Percentiles rank a stretch among this genome's conserved stretches.
Evolutionary conservation across 2,329 filamentous ascomycete genomes (phyloP).

Genomic region (Exophiala dermatitidis): DNA sequence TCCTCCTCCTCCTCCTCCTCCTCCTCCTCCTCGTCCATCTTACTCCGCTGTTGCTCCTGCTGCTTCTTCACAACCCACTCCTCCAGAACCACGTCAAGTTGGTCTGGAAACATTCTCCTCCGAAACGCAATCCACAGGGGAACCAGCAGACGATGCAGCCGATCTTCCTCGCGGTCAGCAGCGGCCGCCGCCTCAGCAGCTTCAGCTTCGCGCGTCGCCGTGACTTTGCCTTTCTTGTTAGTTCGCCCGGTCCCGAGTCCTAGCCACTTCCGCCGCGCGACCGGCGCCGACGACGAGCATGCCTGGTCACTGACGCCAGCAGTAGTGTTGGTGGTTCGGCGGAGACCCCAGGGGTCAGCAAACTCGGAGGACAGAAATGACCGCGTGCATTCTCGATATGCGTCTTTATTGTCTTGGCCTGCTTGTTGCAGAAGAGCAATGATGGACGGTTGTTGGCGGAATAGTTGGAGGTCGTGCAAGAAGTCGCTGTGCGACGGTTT

Average conservation of each 20-base stretch:
- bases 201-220: too few relatives aligned
- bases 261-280: too few relatives aligned
- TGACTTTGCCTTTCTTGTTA: too few relatives aligned
- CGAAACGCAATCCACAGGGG: conserved; percentile 27
- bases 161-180: conserved; percentile 22
- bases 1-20: too few relatives aligned
- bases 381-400: conserved; percentile 16
- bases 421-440: conserved; percentile 11
- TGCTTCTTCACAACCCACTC: conserved; percentile 16
- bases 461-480: conserved; percentile 23
- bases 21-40: too few relatives aligned
- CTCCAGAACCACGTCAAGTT: conserved; percentile 10
- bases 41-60: conserved; percentile 1
- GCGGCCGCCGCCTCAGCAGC: conserved; percentile 5
- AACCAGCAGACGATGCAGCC: conserved; percentile 25
- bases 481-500: conserved; percentile 20
- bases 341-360: conserved; percentile 26
- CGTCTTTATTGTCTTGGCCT: conserved; percentile 8
- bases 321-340: too few relatives aligned
- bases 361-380: conserved; percentile 21
- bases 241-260: too few relatives aligned
- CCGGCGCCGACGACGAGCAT: background rate
- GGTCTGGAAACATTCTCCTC: conserved; percentile 23
- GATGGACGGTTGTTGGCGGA: conserved; percentile 21
- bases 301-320: conserved; percentile 9